Conservation (phyloP, 1,284 basidiomycete genomes). For the Apiotrichum laibachii region DNA sequence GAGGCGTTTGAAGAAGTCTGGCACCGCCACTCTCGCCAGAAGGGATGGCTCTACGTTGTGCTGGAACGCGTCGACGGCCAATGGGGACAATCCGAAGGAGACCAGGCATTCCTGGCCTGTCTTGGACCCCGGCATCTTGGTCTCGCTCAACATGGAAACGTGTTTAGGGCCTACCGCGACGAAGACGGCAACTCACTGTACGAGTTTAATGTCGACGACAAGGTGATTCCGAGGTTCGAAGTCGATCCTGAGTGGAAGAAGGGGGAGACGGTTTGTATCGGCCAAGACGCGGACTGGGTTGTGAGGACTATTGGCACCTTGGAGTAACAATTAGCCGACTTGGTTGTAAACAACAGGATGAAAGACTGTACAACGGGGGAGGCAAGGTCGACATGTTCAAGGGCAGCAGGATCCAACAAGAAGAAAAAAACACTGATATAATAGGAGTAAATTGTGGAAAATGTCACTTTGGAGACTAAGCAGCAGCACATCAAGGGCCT, state of each 20-base stretch:
- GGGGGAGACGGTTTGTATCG: neutral
- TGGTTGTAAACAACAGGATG: too few relatives aligned
- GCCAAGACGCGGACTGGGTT: slow-evolving; percentile 1
- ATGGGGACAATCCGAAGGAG: too few relatives aligned
- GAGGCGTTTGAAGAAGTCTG: slow-evolving; percentile 39
- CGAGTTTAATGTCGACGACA: neutral
- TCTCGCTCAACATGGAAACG: neutral
- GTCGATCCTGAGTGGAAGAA: neutral
- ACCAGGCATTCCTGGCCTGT: slow-evolving; percentile 11
- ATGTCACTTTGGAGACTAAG: too few relatives aligned
- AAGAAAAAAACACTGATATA: too few relatives aligned
- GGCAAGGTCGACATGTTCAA: too few relatives aligned
- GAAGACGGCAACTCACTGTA: slow-evolving; percentile 9
- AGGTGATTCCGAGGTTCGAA: neutral
- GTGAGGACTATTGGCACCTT: neutral
- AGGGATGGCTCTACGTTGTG: slow-evolving; percentile 17
- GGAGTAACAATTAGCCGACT: too few relatives aligned
- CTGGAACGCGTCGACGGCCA: slow-evolving; percentile 18
- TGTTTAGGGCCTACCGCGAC: slow-evolving; percentile 15
- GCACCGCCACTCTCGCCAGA: slow-evolving; percentile 19
- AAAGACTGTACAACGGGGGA: too few relatives aligned
- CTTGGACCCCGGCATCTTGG: slow-evolving; percentile 16
- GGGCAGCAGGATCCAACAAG: too few relatives aligned
- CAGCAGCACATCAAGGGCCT: too few relatives aligned
- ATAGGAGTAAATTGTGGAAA: too few relatives aligned